A percentile compares a stretch with the other conserved stretches of the same genome.
Evolutionary conservation across 2,329 filamentous ascomycete genomes (phyloP).

Genomic region (Fusarium napiforme): DNA sequence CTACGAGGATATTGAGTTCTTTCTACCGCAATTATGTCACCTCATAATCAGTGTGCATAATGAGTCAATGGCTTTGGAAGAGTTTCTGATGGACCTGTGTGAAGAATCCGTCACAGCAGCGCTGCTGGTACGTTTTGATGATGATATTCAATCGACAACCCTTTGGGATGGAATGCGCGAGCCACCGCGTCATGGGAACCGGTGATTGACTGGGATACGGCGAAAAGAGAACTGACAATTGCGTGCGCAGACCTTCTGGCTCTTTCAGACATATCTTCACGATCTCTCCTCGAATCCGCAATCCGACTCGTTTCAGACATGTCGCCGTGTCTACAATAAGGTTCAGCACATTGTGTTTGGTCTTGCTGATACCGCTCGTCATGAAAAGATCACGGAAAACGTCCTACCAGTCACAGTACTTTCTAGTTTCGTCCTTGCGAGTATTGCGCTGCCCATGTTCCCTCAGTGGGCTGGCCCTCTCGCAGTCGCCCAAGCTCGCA

Average conservation of each 20-base stretch:
- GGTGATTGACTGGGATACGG: background rate
- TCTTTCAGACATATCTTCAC: constrained; percentile 88
- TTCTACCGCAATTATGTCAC: constrained; percentile 87
- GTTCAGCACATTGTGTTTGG: constrained; percentile 90
- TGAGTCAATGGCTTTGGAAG: constrained; percentile 90
- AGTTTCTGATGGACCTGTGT: constrained; percentile 86
- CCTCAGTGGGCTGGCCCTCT: constrained; percentile 83
- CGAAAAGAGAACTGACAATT: constrained; percentile 33
- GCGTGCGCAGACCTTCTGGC: constrained; percentile 79
- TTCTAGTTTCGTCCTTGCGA: constrained; percentile 82
- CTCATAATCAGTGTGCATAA: constrained; percentile 89
- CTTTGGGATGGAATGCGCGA: constrained; percentile 18
- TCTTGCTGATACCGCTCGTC: constrained; percentile 72
- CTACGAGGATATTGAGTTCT: constrained; percentile 94
- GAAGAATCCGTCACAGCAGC: constrained; percentile 89
- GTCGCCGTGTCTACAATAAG: constrained; percentile 86
- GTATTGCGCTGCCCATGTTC: constrained; percentile 78
- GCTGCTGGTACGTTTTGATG: constrained; percentile 71
- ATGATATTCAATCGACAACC: background rate
- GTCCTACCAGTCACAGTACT: constrained; percentile 82
- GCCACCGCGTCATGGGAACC: constrained; percentile 9
- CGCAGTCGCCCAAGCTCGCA: constrained; percentile 83
- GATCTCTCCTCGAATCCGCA: constrained; percentile 81
- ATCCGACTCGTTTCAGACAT: constrained; percentile 82
- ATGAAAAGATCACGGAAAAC: constrained; percentile 85